These are phyloP conservation scores for Thielaviopsis cerberus DNA, from an alignment of 2,329 filamentous ascomycete genomes.

Conservation along the genomic window DNA sequence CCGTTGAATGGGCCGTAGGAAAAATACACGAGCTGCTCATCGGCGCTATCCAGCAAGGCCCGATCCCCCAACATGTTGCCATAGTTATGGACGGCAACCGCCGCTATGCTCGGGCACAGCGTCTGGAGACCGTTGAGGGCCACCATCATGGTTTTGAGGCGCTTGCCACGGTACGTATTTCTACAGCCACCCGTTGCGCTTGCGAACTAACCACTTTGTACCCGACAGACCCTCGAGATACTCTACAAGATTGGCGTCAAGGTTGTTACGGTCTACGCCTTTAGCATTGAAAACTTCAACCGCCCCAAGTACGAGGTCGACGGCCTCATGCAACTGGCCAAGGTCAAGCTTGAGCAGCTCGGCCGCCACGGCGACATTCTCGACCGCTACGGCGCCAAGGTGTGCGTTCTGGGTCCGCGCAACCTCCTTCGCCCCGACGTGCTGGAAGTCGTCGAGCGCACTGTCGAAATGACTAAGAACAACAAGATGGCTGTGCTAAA, in stretches of 20 bases:
- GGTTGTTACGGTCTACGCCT: constrained; percentile 93
- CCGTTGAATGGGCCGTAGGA: constrained; percentile 72
- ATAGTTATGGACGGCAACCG: constrained; percentile 99
- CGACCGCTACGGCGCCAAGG: constrained; percentile 75
- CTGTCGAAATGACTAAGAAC: constrained; percentile 67
- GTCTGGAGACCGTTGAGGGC: constrained; percentile 91
- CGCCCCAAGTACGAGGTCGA: constrained; percentile 91
- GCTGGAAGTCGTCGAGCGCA: constrained; percentile 68
- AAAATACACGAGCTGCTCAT: constrained; percentile 71
- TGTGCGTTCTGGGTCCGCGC: constrained; percentile 70
- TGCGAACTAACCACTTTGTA: neutral
- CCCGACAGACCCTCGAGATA: constrained; percentile 67
- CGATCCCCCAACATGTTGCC: constrained; percentile 87
- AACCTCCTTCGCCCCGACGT: constrained; percentile 76
- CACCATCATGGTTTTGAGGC: constrained; percentile 94
- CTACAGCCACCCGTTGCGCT: neutral
- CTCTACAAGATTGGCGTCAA: constrained; percentile 97
- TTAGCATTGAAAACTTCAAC: constrained; percentile 98
- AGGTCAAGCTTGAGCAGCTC: constrained; percentile 80
- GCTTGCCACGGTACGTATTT: constrained; percentile 36
- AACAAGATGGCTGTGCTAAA: constrained; percentile 70
- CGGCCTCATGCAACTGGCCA: constrained; percentile 92
- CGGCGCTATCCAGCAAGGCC: constrained; percentile 72
- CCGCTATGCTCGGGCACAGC: constrained; percentile 72
- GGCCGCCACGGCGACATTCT: constrained; percentile 84